Conservation (phyloP, 2,329 filamentous ascomycete species). For the Neonectria coccinea region DNA sequence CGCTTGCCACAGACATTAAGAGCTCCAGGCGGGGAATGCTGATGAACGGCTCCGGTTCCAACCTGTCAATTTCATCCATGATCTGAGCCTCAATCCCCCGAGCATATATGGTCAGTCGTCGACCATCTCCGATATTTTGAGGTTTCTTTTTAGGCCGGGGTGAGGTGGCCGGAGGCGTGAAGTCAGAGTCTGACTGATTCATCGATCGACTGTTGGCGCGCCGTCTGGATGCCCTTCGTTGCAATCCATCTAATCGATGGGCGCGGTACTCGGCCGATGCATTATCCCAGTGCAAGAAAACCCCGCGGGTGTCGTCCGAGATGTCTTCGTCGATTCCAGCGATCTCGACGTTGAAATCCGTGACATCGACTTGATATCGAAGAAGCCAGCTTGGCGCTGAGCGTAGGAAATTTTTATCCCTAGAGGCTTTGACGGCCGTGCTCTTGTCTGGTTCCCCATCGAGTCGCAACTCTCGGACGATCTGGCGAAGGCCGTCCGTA, state of each 20-base stretch:
- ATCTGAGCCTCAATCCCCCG: conserved; percentile 90
- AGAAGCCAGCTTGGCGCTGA: conserved; percentile 86
- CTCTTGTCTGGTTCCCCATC: conserved; percentile 74
- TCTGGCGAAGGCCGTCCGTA: conserved; percentile 90
- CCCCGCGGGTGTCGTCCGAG: conserved; percentile 82
- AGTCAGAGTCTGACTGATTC: conserved; percentile 76
- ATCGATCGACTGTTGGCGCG: conserved; percentile 80
- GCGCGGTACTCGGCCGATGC: conserved; percentile 92
- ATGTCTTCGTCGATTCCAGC: conserved; percentile 89
- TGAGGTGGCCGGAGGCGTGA: conserved; percentile 50
- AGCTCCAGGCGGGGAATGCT: conserved; percentile 89
- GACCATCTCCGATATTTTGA: conserved; percentile 75
- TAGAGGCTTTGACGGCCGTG: conserved; percentile 59
- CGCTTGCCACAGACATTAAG: conserved; percentile 84
- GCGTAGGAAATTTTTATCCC: conserved; percentile 77
- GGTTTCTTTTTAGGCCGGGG: conserved; percentile 64
- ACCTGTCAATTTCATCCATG: conserved; percentile 85
- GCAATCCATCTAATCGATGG: conserved; percentile 76
- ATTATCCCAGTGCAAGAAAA: conserved; percentile 87
- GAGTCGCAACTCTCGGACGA: conserved; percentile 83
- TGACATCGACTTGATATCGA: conserved; percentile 85
- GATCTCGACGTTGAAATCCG: conserved; percentile 90
- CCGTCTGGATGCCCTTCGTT: conserved; percentile 71
- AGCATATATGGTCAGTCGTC: conserved; percentile 82
- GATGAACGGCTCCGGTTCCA: conserved; percentile 88